A percentile compares a stretch with the other conserved stretches of the same genome.
phyloP scores from a whole-genome alignment of 1,139 yeast species.

The Saccharomyces hybrid region DNA sequence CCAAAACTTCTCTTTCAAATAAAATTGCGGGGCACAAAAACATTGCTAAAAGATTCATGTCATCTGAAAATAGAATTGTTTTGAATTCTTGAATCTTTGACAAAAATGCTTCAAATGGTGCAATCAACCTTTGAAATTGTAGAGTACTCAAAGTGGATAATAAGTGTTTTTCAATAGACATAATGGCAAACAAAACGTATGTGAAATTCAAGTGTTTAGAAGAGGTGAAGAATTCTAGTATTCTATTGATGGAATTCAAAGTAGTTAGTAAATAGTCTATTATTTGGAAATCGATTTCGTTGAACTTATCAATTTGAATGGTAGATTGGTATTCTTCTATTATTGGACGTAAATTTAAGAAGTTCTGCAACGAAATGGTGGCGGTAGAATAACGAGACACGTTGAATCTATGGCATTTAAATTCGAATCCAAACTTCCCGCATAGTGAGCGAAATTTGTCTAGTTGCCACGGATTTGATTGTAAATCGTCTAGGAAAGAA shows the following conservation, averaged over 20 bases:
- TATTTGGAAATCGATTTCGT: slow-evolving; percentile 7
- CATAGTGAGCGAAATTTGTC: slow-evolving; percentile 12
- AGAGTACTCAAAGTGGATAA: slow-evolving; percentile 4
- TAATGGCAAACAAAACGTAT: slow-evolving; percentile 9
- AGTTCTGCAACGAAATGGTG: slow-evolving; percentile 6
- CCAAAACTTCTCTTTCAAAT: slow-evolving; percentile 15
- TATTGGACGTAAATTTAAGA: slow-evolving; percentile 8
- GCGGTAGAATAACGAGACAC: slow-evolving; percentile 14
- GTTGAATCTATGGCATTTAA: slow-evolving; percentile 1
- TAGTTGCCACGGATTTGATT: slow-evolving; percentile 12
- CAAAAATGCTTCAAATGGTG: slow-evolving; percentile 7
- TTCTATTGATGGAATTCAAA: slow-evolving; percentile 9
- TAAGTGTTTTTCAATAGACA: slow-evolving; percentile 13
- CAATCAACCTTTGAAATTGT: slow-evolving; percentile 6
- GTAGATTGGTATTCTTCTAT: slow-evolving; percentile 4
- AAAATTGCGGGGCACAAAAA: slow-evolving; percentile 15
- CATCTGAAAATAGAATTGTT: slow-evolving; percentile 9
- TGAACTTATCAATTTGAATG: slow-evolving; percentile 5
- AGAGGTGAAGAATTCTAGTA: slow-evolving; percentile 9
- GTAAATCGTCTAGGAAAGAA: slow-evolving; percentile 9
- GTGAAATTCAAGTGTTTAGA: slow-evolving; percentile 9
- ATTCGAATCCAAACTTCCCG: slow-evolving; percentile 2
- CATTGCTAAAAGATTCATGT: slow-evolving; percentile 12
- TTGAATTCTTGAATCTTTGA: slow-evolving; percentile 6
- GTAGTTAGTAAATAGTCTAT: slow-evolving; percentile 4